These are phyloP conservation scores for Pyrus communis DNA, from an alignment of 306 rosid genomes.

Conservation along the genomic window DNA sequence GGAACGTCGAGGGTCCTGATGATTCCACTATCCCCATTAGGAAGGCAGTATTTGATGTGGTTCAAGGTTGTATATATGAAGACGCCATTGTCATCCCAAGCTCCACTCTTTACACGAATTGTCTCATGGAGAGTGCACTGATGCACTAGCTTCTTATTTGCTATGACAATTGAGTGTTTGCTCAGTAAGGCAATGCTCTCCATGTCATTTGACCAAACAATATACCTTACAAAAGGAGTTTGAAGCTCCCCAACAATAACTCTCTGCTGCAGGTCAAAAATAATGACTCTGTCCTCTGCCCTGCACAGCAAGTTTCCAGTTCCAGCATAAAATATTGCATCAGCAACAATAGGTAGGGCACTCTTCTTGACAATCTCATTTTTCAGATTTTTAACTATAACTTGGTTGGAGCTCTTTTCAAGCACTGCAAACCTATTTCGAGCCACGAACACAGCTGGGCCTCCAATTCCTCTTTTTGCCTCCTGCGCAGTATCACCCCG, in stretches of 20 bases:
- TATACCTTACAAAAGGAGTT: conserved; percentile 69
- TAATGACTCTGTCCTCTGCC: conserved; percentile 68
- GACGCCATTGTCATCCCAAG: conserved; percentile 87
- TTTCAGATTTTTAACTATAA: conserved; percentile 53
- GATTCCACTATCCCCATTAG: conserved; percentile 82
- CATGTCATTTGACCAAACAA: conserved; percentile 79
- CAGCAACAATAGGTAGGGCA: conserved; percentile 51
- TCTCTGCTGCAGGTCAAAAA: conserved; percentile 79
- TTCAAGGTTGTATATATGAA: conserved; percentile 77
- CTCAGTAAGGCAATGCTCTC: conserved; percentile 75
- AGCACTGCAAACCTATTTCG: conserved; percentile 85
- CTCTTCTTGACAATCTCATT: conserved; percentile 76
- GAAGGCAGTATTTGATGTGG: conserved; percentile 80
- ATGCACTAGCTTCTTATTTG: conserved; percentile 73
- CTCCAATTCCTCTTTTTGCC: conserved; percentile 76
- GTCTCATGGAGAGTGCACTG: conserved; percentile 92
- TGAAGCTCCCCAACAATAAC: conserved; percentile 69
- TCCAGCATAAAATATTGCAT: conserved; percentile 81
- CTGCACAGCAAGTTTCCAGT: conserved; percentile 72
- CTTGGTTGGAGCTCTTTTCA: conserved; percentile 70
- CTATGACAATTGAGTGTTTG: conserved; percentile 74
- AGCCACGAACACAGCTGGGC: conserved; percentile 80
- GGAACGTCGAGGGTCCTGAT: conserved; percentile 73
- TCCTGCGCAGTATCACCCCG: conserved; percentile 69
- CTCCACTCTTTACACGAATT: conserved; percentile 87